Percentiles rank a stretch among this genome's conserved stretches.
Evolutionary conservation across 805 yeast genomes (phyloP).

Genomic region (Schwanniomyces yamadae): DNA sequence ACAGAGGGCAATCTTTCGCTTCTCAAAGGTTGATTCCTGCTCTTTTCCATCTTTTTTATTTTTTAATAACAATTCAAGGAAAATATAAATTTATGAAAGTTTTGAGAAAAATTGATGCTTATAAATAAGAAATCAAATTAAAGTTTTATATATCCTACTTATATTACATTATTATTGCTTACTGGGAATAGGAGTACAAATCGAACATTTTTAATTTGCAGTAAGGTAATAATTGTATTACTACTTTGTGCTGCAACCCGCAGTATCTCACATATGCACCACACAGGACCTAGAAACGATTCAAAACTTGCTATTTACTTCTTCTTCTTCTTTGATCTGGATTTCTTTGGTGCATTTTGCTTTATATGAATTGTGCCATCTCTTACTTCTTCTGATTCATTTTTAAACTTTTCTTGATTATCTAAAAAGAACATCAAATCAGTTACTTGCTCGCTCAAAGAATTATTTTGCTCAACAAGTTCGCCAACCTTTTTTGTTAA

Average conservation of each 20-base stretch:
- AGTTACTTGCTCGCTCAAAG: conserved; percentile 59
- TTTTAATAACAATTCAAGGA: too few species aligned
- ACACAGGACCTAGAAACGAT: background rate
- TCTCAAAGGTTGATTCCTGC: too few species aligned
- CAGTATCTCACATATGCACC: conserved; percentile 3
- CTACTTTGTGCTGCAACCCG: conserved; percentile 1
- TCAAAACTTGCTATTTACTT: conserved; percentile 6
- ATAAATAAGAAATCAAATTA: too few species aligned
- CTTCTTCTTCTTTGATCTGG: conserved; percentile 17
- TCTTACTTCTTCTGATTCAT: conserved; percentile 67
- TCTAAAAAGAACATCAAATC: conserved; percentile 83
- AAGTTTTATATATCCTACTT: too few species aligned
- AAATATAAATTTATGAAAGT: too few species aligned
- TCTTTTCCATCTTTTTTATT: too few species aligned
- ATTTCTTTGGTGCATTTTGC: conserved; percentile 13
- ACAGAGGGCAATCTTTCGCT: conserved; percentile 6
- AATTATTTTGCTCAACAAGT: conserved; percentile 42
- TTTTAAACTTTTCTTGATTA: conserved; percentile 67
- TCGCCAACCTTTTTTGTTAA: conserved; percentile 23
- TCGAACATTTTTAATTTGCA: too few species aligned
- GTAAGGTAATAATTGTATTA: background rate
- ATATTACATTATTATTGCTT: too few species aligned
- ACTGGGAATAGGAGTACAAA: too few species aligned
- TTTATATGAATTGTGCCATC: conserved; percentile 65
- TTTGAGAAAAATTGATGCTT: too few species aligned